Conservation (phyloP, 2,329 filamentous ascomycete genomes). For the Aspergillus pseudotamarii region DNA sequence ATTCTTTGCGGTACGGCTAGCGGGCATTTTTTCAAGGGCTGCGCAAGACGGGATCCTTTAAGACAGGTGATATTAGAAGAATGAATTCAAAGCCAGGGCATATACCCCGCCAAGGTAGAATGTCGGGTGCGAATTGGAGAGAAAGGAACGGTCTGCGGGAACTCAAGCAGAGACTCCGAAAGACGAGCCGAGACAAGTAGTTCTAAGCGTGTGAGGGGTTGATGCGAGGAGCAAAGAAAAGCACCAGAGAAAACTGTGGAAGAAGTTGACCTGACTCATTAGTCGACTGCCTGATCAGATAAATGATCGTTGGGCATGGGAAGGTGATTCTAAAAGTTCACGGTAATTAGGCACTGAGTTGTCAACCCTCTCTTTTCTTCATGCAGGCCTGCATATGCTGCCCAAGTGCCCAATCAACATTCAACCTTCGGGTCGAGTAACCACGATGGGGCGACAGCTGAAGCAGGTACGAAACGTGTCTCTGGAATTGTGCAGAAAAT, state of each 20-base stretch:
- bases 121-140: background rate
- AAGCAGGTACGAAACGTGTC: conserved; percentile 1
- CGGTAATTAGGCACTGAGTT: conserved; percentile 13
- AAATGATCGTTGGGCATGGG: conserved; percentile 12
- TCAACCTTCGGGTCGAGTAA: background rate
- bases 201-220: background rate
- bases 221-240: conserved; percentile 6
- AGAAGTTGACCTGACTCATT: conserved; percentile 4
- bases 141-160: background rate
- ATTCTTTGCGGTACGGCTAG: background rate
- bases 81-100: background rate
- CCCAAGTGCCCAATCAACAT: conserved; percentile 28
- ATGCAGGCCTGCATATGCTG: conserved; percentile 16
- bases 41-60: background rate
- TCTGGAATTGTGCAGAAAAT: background rate
- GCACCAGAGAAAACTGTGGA: background rate
- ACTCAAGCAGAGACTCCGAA: background rate
- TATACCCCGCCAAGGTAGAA: background rate
- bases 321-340: background rate
- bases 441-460: background rate
- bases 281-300: conserved; percentile 15
- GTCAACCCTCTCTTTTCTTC: conserved; percentile 7
- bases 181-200: conserved; percentile 21
- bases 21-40: background rate
- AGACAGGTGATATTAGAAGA: background rate